A percentile compares a stretch with the other conserved stretches of the same genome.
These are phyloP conservation scores for Eleusine indica DNA, from an alignment of 176 grass and related monocot species.

Conservation along the genomic window DNA sequence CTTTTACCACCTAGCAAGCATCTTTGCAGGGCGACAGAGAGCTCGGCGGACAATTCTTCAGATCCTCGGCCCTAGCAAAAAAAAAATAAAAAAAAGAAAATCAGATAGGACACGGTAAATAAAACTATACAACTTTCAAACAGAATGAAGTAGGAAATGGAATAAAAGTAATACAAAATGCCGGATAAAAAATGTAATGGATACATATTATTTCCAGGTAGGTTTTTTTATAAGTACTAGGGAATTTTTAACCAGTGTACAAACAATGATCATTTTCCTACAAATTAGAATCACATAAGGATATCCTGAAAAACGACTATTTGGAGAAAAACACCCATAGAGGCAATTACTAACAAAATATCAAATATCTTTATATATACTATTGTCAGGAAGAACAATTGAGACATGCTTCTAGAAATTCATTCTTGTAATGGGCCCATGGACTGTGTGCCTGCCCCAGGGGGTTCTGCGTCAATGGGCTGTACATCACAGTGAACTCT, in stretches of 20 bases:
- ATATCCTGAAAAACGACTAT: not conserved
- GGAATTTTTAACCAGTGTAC: not conserved
- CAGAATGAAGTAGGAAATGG: not conserved
- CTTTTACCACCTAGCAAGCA: conserved; percentile 92
- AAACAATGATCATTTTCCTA: not conserved
- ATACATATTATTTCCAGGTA: not conserved
- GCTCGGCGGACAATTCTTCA: conserved; percentile 79
- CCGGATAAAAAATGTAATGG: not conserved
- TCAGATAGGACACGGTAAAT: conserved; percentile 30
- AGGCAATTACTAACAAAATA: conserved; percentile 10
- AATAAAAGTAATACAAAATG: not conserved
- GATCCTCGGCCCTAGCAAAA: conserved; percentile 76
- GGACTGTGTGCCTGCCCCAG: too few relatives aligned
- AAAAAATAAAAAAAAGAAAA: conserved; percentile 35
- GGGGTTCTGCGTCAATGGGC: not conserved
- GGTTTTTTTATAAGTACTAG: not conserved
- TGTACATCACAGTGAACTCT: not conserved
- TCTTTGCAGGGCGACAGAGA: conserved; percentile 77
- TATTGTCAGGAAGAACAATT: not conserved
- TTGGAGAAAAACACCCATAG: not conserved
- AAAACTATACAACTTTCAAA: conserved; percentile 9
- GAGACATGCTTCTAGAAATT: not conserved
- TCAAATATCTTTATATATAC: conserved; percentile 11
- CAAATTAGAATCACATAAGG: not conserved
- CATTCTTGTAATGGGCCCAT: not conserved